These are phyloP conservation scores for Lomentospora prolificans DNA, from an alignment of 2,329 filamentous ascomycete species.

Conservation along the genomic window DNA sequence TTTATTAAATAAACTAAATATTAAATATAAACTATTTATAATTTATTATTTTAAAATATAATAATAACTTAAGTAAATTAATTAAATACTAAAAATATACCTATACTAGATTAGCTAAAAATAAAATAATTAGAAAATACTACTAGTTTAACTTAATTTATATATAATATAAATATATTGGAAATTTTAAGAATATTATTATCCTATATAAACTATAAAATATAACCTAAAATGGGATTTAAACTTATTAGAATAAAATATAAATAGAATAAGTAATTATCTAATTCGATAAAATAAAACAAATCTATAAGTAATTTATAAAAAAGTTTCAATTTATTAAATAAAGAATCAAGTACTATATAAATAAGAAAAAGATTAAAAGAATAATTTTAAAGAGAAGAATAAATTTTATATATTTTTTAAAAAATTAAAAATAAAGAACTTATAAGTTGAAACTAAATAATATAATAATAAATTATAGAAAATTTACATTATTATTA, in stretches of 20 bases:
- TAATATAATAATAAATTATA: not conserved
- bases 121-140: not conserved
- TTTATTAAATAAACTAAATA: conserved; percentile 1
- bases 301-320: too few species aligned
- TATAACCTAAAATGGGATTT: not conserved
- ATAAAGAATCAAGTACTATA: not conserved
- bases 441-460: not conserved
- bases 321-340: too few species aligned
- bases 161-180: conserved; percentile 8
- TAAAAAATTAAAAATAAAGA: not conserved
- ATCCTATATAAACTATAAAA: not conserved
- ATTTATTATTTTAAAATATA: not conserved
- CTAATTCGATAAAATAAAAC: too few species aligned
- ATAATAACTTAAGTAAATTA: not conserved
- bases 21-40: not conserved
- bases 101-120: not conserved
- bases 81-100: too few species aligned
- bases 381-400: not conserved
- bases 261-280: too few species aligned
- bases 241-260: not conserved
- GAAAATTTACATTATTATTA: not conserved
- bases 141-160: conserved; percentile 1
- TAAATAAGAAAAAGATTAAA: too few species aligned
- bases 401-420: not conserved
- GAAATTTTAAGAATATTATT: conserved; percentile 1